Evolutionary conservation across 768 basidiomycete genomes (phyloP).

Genomic region (Crucibulum laeve): DNA sequence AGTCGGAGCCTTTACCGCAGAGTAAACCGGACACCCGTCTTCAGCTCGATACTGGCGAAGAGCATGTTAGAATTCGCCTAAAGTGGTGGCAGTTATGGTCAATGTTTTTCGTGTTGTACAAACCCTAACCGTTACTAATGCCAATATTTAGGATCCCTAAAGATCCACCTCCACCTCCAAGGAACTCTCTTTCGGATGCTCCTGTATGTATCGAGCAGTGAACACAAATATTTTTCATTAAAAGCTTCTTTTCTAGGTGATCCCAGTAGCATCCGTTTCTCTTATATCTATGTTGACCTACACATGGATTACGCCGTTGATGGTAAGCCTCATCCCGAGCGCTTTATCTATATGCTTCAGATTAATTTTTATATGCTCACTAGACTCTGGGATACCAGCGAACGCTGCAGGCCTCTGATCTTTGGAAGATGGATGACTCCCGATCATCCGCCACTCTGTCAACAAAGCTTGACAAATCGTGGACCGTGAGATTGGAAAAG

Average conservation of each 20-base stretch:
- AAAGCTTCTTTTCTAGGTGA: conserved; percentile 33
- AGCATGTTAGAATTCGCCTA: conserved; percentile 34
- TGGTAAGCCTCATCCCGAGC: conserved; percentile 38
- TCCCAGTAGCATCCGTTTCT: conserved; percentile 56
- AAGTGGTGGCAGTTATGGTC: conserved; percentile 60
- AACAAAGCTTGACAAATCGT: conserved; percentile 49
- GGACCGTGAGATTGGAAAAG: conserved; percentile 39
- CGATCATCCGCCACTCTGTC: conserved; percentile 49
- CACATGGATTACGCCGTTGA: conserved; percentile 59
- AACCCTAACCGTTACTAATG: neutral
- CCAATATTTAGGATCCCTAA: conserved; percentile 46
- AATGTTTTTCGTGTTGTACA: neutral
- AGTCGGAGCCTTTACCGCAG: conserved; percentile 2
- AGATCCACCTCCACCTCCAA: conserved; percentile 54
- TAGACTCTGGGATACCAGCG: conserved; percentile 65
- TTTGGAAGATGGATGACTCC: conserved; percentile 60
- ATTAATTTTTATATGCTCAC: neutral
- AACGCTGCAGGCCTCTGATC: conserved; percentile 68
- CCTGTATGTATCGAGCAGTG: conserved; percentile 20
- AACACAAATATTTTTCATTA: neutral
- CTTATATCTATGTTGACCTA: conserved; percentile 59
- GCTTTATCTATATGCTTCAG: too few species aligned
- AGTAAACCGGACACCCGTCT: conserved; percentile 12
- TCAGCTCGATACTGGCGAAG: conserved; percentile 36
- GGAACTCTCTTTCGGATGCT: conserved; percentile 51